phyloP scores from a whole-genome alignment of 202 grass and related monocot genomes.

The Hordeum pubiflorum region DNA sequence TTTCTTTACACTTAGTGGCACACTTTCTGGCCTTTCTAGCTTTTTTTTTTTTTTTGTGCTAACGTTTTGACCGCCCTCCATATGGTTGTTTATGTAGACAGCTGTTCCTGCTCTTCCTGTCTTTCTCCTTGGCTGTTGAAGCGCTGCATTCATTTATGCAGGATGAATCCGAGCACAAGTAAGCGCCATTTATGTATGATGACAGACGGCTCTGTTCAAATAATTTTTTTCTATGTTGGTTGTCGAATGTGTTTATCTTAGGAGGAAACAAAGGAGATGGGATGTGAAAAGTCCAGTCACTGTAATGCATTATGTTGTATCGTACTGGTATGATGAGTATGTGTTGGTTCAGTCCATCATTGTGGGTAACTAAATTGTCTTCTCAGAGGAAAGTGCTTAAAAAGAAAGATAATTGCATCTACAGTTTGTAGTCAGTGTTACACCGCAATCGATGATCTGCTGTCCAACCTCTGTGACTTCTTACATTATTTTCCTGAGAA shows the following conservation, averaged over 20 bases:
- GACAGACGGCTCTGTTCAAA: neutral
- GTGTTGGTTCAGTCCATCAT: neutral
- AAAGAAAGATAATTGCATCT: neutral
- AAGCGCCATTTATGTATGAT: constrained; percentile 26
- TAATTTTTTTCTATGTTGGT: neutral
- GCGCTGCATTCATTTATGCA: constrained; percentile 97
- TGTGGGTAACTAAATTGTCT: neutral
- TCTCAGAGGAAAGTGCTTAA: neutral
- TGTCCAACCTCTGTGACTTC: neutral
- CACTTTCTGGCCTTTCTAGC: neutral
- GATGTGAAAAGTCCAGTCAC: neutral
- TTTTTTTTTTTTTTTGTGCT: neutral
- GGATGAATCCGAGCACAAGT: constrained; percentile 99
- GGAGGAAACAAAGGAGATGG: neutral
- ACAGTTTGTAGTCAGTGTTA: neutral
- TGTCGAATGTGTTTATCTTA: neutral
- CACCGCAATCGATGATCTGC: neutral
- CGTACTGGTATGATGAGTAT: neutral
- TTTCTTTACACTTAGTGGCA: neutral
- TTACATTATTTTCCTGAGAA: neutral
- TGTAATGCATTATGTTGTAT: neutral
- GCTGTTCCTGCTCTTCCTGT: constrained; percentile 94
- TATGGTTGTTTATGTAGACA: constrained; percentile 76
- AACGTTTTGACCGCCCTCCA: constrained; percentile 29
- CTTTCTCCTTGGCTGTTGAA: constrained; percentile 92